Evolutionary conservation across 2,329 filamentous ascomycete species (phyloP).

Genomic region (Dactylonectria macrodidyma): DNA sequence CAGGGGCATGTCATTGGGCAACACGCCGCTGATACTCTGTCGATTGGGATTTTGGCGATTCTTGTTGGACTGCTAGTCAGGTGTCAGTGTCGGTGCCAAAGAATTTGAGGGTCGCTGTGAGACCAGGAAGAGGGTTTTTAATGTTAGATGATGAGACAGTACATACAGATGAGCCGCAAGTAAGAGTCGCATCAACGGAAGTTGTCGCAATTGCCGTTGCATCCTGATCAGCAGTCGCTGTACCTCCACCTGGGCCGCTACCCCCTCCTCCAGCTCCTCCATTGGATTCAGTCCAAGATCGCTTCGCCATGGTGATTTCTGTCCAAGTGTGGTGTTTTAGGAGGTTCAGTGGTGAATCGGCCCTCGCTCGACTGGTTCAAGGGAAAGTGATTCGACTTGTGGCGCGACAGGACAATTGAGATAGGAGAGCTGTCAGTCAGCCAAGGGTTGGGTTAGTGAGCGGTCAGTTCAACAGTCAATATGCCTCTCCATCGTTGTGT

Average conservation of each 20-base stretch:
- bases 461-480: slow-evolving; percentile 4
- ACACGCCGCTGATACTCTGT: slow-evolving; percentile 35
- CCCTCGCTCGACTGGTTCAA: slow-evolving; percentile 14
- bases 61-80: slow-evolving; percentile 27
- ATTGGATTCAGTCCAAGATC: slow-evolving; percentile 47
- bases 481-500: slow-evolving; percentile 11
- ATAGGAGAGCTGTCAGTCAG: neutral
- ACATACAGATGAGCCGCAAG: slow-evolving; percentile 18
- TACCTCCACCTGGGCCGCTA: slow-evolving; percentile 18
- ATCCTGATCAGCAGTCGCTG: slow-evolving; percentile 35
- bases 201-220: slow-evolving; percentile 26
- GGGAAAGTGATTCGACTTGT: slow-evolving; percentile 28
- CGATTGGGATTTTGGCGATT: slow-evolving; percentile 35
- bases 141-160: neutral
- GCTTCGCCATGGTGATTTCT: slow-evolving; percentile 39
- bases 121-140: neutral
- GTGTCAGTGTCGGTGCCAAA: neutral
- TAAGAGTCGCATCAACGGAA: slow-evolving; percentile 15
- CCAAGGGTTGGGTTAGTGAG: neutral
- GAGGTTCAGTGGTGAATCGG: neutral
- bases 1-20: slow-evolving; percentile 38
- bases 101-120: neutral
- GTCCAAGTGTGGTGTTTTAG: neutral
- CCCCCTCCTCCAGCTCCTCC: slow-evolving; percentile 19
- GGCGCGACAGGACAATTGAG: slow-evolving; percentile 26